Evolutionary conservation across 306 rosid genomes (phyloP), one percentile per base, ranked within the genome.

Genomic region (Malus asiatica): DNA sequence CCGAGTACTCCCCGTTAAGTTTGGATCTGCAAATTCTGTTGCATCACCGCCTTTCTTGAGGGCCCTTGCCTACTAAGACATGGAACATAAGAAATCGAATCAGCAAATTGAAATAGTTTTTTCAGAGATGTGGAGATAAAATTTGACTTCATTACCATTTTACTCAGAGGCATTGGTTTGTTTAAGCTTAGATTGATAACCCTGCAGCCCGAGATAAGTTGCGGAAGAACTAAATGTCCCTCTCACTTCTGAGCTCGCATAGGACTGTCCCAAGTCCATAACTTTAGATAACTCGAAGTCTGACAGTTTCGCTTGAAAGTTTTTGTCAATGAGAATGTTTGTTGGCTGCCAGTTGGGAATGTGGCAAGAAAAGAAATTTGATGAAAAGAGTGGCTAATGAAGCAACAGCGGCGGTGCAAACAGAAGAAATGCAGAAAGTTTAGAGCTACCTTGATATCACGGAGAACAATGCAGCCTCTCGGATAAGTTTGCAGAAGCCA

Each of bases 231-330:
- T 90, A 52, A 87, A 86, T 66, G 94, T 88, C 76, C 94, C 91
- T 81, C 93, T 84, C 46, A 89, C 94, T 82, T 89, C 94, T 4
- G 94, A 87, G 83, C 87, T 86, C 76, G 83, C 97, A 44, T 79
- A 72, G 44, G 91, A 89, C 71, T 89, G 94, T 27, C 73, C 89
- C 20, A 63, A 29, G 4, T 83, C 88, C 89, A 86, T 89, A 29
- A 88, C 87, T 85, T 76, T 87, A 44, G 92, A 87, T 84, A 89
- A 76, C 29, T 88, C 92, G 44, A 91, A 91, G 80, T 89, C 94
- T 23, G 92, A 89, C 45, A 89, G 86, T 78, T 89, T 87, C 53
- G 91, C 92, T 87, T 80, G 83, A 75, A 86, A 86, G 66, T 88
- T 81, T 48, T 69, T 66, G 53, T 77, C 72, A 80, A 89, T 74